These are phyloP conservation scores for Aspergillus melleus DNA, from an alignment of 2,329 filamentous ascomycete species.

Conservation along the genomic window DNA sequence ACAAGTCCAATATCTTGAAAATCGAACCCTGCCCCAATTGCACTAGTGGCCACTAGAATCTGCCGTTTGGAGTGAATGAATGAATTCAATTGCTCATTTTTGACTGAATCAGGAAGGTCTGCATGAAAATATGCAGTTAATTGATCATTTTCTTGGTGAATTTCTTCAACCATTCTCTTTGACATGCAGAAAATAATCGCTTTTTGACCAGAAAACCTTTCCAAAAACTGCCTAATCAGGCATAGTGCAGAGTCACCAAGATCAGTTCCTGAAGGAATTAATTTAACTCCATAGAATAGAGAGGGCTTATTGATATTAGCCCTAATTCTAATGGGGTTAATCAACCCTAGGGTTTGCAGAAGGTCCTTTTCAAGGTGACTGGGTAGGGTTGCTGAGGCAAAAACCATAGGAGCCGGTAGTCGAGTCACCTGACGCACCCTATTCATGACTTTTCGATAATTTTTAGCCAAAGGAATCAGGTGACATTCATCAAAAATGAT, in stretches of 20 bases:
- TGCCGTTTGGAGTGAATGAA: background rate
- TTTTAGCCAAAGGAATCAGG: background rate
- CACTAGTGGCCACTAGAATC: background rate
- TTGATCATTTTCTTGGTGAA: no score
- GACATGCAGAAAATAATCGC: no score
- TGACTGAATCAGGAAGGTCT: background rate
- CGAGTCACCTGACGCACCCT: background rate
- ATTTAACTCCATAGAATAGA: background rate
- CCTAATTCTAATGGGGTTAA: background rate
- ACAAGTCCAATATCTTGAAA: background rate
- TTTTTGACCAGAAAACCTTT: no score
- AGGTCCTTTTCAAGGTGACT: background rate
- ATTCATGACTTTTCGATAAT: background rate
- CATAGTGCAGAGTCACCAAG: no score
- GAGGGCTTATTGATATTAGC: background rate
- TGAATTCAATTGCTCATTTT: background rate
- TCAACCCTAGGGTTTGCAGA: background rate
- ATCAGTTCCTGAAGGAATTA: background rate
- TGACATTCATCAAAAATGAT: background rate
- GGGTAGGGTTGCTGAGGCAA: background rate
- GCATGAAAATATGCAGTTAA: background rate
- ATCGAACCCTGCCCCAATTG: background rate
- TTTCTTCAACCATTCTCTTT: no score
- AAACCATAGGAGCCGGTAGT: background rate
- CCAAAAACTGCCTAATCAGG: no score